These are phyloP conservation scores for Saturnispora serradocipensis DNA, from an alignment of 805 yeast species.

Conservation along the genomic window DNA sequence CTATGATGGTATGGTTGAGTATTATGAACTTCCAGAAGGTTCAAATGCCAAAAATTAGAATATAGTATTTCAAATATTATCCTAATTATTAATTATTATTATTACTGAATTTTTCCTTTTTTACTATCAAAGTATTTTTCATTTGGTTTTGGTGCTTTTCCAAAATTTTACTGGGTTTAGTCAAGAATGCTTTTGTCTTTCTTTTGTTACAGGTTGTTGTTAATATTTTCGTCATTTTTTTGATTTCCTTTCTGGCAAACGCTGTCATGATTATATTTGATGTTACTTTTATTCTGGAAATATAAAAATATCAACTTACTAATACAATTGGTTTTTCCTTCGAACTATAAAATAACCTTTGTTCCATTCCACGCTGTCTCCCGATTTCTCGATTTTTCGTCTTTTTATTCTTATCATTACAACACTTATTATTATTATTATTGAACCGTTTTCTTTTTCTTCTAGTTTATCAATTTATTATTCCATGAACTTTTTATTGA, in stretches of 20 bases:
- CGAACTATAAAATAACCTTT: neutral
- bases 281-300: conserved; percentile 1
- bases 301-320: neutral
- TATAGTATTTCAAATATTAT: neutral
- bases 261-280: neutral
- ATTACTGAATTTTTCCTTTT: neutral
- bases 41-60: neutral
- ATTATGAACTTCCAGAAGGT: neutral
- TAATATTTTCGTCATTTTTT: neutral
- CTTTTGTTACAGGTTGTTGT: neutral
- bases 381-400: neutral
- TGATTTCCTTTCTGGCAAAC: neutral
- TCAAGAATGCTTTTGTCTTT: neutral
- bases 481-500: neutral
- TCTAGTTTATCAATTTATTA: neutral
- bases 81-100: neutral
- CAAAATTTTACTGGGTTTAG: neutral
- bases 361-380: neutral
- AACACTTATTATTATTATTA: neutral
- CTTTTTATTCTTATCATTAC: neutral
- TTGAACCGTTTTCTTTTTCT: neutral
- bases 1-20: neutral
- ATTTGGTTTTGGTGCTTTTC: neutral
- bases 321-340: neutral
- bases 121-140: neutral